Conservation (phyloP, 208 protist genomes). For the Trypanosoma theileri region DNA sequence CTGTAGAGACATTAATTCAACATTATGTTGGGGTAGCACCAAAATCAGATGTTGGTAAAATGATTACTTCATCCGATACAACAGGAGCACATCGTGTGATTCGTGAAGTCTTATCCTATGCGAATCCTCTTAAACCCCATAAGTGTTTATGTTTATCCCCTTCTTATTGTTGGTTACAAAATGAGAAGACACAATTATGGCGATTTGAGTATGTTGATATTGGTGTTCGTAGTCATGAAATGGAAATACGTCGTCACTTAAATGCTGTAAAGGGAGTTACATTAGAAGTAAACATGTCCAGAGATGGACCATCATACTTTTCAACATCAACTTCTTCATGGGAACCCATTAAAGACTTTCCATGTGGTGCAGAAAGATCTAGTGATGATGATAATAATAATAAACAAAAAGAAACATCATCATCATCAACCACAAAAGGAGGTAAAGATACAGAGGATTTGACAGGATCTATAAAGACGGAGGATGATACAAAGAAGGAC, state of each 20-base stretch:
- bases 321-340: conserved; percentile 11
- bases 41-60: conserved; percentile 48
- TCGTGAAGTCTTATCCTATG: conserved; percentile 39
- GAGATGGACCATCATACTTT: conserved; percentile 31
- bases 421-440: background rate
- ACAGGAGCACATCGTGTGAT: conserved; percentile 32
- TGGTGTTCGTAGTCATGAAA: conserved; percentile 33
- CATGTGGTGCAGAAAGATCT: conserved; percentile 26
- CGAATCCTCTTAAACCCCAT: conserved; percentile 39
- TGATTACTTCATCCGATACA: conserved; percentile 36
- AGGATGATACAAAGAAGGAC: background rate
- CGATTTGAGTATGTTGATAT: conserved; percentile 80
- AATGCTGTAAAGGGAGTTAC: conserved; percentile 41
- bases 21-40: conserved; percentile 46
- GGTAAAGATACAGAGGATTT: background rate
- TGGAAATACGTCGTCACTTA: conserved; percentile 50
- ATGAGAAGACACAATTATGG: conserved; percentile 63
- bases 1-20: conserved; percentile 47
- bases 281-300: conserved; percentile 34
- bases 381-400: background rate
- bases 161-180: conserved; percentile 74
- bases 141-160: conserved; percentile 65
- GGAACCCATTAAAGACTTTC: conserved; percentile 30
- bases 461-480: background rate
- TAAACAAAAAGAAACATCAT: background rate